Evolutionary conservation across 169 alveolate genomes (phyloP), one percentile per base, ranked within the genome.

Genomic region (Eimeria nieschulzi): DNA sequence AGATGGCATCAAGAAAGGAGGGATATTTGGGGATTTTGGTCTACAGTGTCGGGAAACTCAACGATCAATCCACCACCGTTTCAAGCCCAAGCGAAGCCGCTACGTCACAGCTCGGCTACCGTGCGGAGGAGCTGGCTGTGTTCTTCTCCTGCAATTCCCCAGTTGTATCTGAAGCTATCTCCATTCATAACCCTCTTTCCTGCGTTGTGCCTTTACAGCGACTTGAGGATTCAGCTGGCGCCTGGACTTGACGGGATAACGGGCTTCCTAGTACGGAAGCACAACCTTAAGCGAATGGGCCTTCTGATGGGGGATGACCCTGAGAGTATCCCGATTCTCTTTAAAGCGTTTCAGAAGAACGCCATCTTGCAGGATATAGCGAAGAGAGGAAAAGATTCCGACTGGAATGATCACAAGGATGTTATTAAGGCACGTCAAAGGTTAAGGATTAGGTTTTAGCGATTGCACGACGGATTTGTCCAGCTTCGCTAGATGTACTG

Each of bases 381-480:
- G 56, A 87, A 59, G 33, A 63, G 39, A 25, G 92, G 92, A 25
- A 87, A 87, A n/a, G 92, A 87, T 19, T 87, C 92, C 39, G 92
- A 87, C 79, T 87, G 92, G 92, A 59, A 76, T 59, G 92, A 87
- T 33, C 92, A 87, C 80, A 87, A 87, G 79, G n/a, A 86, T 19
- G 70, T 87, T 33, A 76, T 87, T 46, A 76, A 78, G 39, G 92
- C 61, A 26, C 23, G 75, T 15, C 33, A 10, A 55, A 51, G n/a
- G 15, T 8, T 59, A 59, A n/a, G 68, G 68, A 15, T 59, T 59
- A 59, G 19, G 68, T 15, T 59, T 59, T 59, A 6, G 68, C 8
- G 68, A 59, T 33, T 33, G 46, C 46, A 33, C 46, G 46, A 33
- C 46, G 46, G 46, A 1, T 33, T 33, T 3, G 46, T 33, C 46